Evolutionary conservation across 768 basidiomycete genomes (phyloP).

Genomic region (Amanita muscaria): DNA sequence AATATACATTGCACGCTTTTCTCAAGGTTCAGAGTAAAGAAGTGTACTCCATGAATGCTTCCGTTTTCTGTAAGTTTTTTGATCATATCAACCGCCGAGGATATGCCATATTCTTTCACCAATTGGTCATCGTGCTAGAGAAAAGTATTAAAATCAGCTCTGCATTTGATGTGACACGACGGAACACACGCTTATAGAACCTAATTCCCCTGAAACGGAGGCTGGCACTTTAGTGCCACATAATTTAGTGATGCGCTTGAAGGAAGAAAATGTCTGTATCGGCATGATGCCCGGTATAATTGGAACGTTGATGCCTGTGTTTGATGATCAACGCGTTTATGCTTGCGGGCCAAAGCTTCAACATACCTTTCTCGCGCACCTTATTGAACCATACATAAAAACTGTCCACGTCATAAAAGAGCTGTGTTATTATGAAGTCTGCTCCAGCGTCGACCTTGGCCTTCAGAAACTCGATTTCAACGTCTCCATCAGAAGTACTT

Average conservation of each 20-base stretch:
- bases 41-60: constrained; percentile 70
- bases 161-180: not conserved
- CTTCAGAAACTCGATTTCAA: constrained; percentile 63
- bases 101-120: constrained; percentile 92
- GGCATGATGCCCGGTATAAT: constrained; percentile 97
- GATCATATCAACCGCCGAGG: constrained; percentile 78
- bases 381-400: constrained; percentile 75
- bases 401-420: constrained; percentile 92
- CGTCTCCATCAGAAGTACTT: constrained; percentile 44
- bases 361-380: constrained; percentile 60
- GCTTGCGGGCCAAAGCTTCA: not conserved
- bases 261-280: constrained; percentile 93
- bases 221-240: constrained; percentile 75
- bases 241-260: constrained; percentile 83
- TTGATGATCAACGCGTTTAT: not conserved
- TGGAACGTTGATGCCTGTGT: constrained; percentile 84
- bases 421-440: constrained; percentile 91
- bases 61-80: constrained; percentile 44
- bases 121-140: constrained; percentile 88
- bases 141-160: not conserved
- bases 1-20: constrained; percentile 86
- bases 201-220: constrained; percentile 53
- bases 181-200: constrained; percentile 61
- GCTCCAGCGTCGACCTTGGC: constrained; percentile 91
- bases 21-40: constrained; percentile 96